A percentile compares a stretch with the other conserved stretches of the same genome.
Conservation (phyloP, 768 basidiomycete genomes). For the Termitomyces titanicus region DNA sequence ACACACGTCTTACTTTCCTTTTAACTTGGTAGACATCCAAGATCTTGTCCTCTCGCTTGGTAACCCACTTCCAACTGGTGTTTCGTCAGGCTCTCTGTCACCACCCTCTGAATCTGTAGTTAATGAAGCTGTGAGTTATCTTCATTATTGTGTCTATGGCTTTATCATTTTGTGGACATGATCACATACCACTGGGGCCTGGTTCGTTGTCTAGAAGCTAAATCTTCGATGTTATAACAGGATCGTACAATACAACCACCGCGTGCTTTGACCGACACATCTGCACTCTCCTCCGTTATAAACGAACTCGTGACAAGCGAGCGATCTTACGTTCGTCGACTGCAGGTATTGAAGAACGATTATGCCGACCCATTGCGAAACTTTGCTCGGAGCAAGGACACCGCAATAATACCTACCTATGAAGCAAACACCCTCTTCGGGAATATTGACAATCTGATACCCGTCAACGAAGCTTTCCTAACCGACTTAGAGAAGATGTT, state of each 20-base stretch:
- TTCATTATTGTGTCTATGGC: background rate
- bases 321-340: constrained; percentile 79
- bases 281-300: constrained; percentile 69
- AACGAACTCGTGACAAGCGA: constrained; percentile 90
- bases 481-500: constrained; percentile 79
- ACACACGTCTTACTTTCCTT: constrained; percentile 9
- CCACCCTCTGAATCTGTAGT: constrained; percentile 35
- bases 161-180: background rate
- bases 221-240: constrained; percentile 20
- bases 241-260: constrained; percentile 43
- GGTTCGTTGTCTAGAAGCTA: constrained; percentile 1
- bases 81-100: constrained; percentile 45
- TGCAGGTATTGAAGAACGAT: constrained; percentile 78
- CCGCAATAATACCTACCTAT: constrained; percentile 83
- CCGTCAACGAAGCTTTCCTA: constrained; percentile 87
- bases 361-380: constrained; percentile 90
- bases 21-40: constrained; percentile 62
- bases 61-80: constrained; percentile 51
- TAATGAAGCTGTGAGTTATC: constrained; percentile 39
- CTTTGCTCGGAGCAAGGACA: constrained; percentile 81
- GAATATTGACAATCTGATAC: constrained; percentile 86
- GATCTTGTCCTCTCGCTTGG: constrained; percentile 78
- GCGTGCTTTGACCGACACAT: constrained; percentile 60
- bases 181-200: background rate
- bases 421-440: constrained; percentile 93